Base-by-base conservation (phyloP, 495 filamentous ascomycete species). In the Tuber brumale region DNA sequence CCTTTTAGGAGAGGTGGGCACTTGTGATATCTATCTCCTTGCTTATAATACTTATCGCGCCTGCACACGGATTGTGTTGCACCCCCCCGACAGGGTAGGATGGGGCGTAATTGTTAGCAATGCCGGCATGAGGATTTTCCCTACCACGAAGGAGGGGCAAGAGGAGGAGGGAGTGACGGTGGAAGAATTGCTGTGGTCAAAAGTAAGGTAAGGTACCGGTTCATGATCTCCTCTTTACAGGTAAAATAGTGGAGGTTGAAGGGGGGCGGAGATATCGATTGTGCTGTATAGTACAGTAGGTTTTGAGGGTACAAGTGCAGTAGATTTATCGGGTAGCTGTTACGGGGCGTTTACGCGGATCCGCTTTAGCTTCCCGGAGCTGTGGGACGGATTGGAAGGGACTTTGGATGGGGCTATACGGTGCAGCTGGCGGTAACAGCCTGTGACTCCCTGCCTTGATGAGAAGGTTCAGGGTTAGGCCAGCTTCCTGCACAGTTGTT, bases 301-400 rank as follows among this genome's bases (percentile, higher is more conserved):
- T 18, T 66, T 66, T 35, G 57, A 66, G 3, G 57, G 57, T 19
- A 66, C 3, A n/a, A n/a, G n/a, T n/a, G n/a, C n/a, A 31, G 57
- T 66, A 66, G 57, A 66, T 35, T 66, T 18, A 66, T 66, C 57
- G 57, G 16, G 57, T 66, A 66, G 1, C 27, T 70, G 45, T 69
- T 45, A 66, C 75, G 35, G 44, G 76, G 48, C 35, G 41, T 77
- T 78, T 79, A 79, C 77, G 71, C 77, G 77, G 77, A 74, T 76
- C 75, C 72, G 71, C 73, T 35, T 66, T 77, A 45, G 61, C n/a
- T 43, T 42, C 48, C 70, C 5, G 71, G 46, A 77, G 75, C 69
- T 72, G 71, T 73, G 77, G 71, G 44, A 66, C 8, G 27, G 27
- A 48, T 41, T 72, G 43, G 72, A 61, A 31, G 57, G 57, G 57